Evolutionary conservation across 768 basidiomycete species (phyloP).

Genomic region (Auricularia sp.): DNA sequence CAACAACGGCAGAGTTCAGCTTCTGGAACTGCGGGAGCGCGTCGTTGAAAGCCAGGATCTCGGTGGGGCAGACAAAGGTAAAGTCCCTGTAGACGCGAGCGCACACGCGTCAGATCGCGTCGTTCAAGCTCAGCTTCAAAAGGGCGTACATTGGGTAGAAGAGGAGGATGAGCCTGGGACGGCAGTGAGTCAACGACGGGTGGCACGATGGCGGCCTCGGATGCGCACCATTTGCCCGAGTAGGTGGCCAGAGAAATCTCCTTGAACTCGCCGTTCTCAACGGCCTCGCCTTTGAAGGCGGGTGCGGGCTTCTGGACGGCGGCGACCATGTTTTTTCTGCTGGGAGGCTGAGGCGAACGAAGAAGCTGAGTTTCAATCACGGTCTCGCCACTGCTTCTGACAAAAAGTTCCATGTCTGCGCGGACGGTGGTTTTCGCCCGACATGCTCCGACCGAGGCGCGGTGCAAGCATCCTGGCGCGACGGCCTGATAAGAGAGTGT

Average conservation of each 20-base stretch:
- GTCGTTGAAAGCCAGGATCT: slow-evolving; percentile 92
- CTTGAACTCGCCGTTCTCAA: slow-evolving; percentile 68
- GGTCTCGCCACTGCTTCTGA: not conserved
- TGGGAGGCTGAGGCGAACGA: not conserved
- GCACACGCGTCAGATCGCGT: not conserved
- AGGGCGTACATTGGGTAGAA: slow-evolving; percentile 84
- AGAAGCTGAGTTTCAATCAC: not conserved
- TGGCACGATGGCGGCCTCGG: slow-evolving; percentile 4
- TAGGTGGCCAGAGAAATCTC: slow-evolving; percentile 65
- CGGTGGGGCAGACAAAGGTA: slow-evolving; percentile 89
- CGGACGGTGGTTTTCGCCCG: too few species aligned
- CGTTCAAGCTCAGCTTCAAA: not conserved
- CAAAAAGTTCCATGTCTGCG: not conserved
- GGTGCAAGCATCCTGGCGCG: too few species aligned
- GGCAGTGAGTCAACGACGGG: slow-evolving; percentile 7
- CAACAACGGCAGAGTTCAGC: slow-evolving; percentile 67
- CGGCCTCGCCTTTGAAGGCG: slow-evolving; percentile 61
- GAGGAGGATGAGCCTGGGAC: slow-evolving; percentile 73
- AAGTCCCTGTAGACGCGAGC: slow-evolving; percentile 30
- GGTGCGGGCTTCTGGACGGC: slow-evolving; percentile 81
- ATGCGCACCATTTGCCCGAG: slow-evolving; percentile 64
- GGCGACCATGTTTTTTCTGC: slow-evolving; percentile 25
- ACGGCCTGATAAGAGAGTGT: too few species aligned
- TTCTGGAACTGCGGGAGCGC: slow-evolving; percentile 65
- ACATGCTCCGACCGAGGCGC: too few species aligned